phyloP scores from a whole-genome alignment of 305 asterid species.

The Plantago lanceolata region DNA sequence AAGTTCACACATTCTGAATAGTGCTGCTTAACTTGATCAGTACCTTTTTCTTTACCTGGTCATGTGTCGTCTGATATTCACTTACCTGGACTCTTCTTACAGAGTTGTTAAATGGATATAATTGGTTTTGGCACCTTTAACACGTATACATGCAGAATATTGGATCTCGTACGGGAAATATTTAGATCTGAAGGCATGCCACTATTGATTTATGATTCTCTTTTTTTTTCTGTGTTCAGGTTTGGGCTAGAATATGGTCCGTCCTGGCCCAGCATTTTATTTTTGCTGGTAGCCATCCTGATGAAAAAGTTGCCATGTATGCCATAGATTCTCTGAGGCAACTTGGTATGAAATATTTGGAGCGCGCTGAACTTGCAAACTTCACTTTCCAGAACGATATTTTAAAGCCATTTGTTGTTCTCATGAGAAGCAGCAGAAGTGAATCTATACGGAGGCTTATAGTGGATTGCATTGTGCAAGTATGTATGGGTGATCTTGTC shows the following conservation, averaged over 20 bases:
- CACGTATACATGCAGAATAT: not conserved
- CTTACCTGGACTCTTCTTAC: not conserved
- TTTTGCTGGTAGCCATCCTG: conserved; percentile 98
- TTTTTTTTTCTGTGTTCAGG: conserved; percentile 49
- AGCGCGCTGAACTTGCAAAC: conserved; percentile 98
- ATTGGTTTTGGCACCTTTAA: not conserved
- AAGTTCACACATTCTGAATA: not conserved
- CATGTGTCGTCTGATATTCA: not conserved
- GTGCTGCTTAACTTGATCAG: not conserved
- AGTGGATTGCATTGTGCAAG: conserved; percentile 98
- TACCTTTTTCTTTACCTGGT: not conserved
- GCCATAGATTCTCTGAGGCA: conserved; percentile 98
- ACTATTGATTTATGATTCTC: conserved; percentile 16
- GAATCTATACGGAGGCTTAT: conserved; percentile 89
- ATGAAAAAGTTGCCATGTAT: conserved; percentile 99
- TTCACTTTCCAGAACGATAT: conserved; percentile 99
- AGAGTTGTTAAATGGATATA: not conserved
- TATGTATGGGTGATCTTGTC: conserved; percentile 39
- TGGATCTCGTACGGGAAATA: conserved; percentile 10
- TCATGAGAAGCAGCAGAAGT: conserved; percentile 89
- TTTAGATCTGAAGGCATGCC: conserved; percentile 17
- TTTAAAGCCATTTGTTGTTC: conserved; percentile 93
- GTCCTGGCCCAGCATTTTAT: conserved; percentile 94
- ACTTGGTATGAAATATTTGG: conserved; percentile 97
- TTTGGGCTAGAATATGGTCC: conserved; percentile 99